Base-by-base conservation (phyloP, 2,329 filamentous ascomycete genomes). In the Penicillium sp. region DNA sequence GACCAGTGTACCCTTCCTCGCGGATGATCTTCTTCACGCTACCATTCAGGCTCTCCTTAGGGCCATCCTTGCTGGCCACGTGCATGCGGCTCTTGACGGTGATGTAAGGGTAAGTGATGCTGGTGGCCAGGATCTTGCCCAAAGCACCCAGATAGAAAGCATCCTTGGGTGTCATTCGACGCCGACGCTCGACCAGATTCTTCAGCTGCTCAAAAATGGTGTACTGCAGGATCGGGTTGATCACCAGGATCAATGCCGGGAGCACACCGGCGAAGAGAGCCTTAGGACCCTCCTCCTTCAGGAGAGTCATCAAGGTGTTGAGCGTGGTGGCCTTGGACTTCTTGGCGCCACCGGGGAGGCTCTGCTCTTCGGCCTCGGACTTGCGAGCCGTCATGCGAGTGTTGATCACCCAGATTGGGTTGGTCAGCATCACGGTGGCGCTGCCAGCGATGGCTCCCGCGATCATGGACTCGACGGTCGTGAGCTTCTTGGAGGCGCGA, bases 341-440 rank as follows among this genome's bases (percentile, higher is more conserved):
- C 50, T 74, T 70, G 5, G 69, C 67, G 3, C 59, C 51, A 38
- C 64, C 61, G 4, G 69, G 67, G 38, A 72, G 54, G 48, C 71
- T 69, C 54, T 73, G 66, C 45, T 72, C 68, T 2, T 70, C 72
- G 56, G 53, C 58, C 40, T 77, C 74, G n/a, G 81, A 81, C 73
- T 86, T 85, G 62, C 89, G 83, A 43, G 93, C 91, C 24, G 93
- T 98, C 86, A 98, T 94, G 65, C 93, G 86, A 46, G 93, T 98
- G 77, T 98, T 98, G 69, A 98, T 78, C 44, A 98, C 93, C 93
- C 93, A 98, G 73, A 98, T 98, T 40, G 93, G 93, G 76, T 98
- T 98, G 52, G 93, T 98, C 64, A 96, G 79, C 64, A 98, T 78
- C 57, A 98, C 93, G 13, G 93, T 98, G 9, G 91, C 91, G 57